These are phyloP conservation scores for Pulveroboletus sp. DNA, from an alignment of 768 basidiomycete species.

Conservation along the genomic window DNA sequence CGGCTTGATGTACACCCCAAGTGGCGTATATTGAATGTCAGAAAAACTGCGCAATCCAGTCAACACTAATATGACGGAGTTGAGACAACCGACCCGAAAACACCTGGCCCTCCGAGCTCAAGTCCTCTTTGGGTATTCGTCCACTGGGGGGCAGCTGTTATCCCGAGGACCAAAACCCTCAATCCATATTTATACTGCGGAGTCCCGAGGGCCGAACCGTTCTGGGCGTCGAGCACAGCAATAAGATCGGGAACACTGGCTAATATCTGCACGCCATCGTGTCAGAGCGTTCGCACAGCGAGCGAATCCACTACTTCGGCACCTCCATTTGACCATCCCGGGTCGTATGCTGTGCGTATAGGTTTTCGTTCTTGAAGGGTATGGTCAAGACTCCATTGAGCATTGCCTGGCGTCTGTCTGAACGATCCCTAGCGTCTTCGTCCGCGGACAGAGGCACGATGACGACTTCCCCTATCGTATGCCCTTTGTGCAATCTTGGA, in stretches of 20 bases:
- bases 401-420: constrained; percentile 14
- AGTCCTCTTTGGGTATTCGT: constrained; percentile 47
- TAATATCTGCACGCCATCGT: constrained; percentile 34
- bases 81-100: constrained; percentile 42
- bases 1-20: constrained; percentile 40
- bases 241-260: constrained; percentile 65
- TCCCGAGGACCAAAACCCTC: constrained; percentile 48
- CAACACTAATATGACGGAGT: constrained; percentile 1
- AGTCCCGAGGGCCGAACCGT: constrained; percentile 56
- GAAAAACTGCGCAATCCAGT: constrained; percentile 20
- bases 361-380: constrained; percentile 62
- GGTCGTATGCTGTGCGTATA: constrained; percentile 42
- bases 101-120: constrained; percentile 46
- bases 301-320: not conserved
- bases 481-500: constrained; percentile 34
- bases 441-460: constrained; percentile 27
- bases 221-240: constrained; percentile 57
- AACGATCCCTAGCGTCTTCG: constrained; percentile 26
- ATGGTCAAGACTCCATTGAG: constrained; percentile 37
- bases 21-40: constrained; percentile 33
- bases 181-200: constrained; percentile 59
- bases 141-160: constrained; percentile 51
- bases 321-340: constrained; percentile 27
- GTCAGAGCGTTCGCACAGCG: constrained; percentile 1
- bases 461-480: constrained; percentile 36